These are phyloP conservation scores for Xylaria grammica DNA, from an alignment of 495 filamentous ascomycete species.

Conservation along the genomic window DNA sequence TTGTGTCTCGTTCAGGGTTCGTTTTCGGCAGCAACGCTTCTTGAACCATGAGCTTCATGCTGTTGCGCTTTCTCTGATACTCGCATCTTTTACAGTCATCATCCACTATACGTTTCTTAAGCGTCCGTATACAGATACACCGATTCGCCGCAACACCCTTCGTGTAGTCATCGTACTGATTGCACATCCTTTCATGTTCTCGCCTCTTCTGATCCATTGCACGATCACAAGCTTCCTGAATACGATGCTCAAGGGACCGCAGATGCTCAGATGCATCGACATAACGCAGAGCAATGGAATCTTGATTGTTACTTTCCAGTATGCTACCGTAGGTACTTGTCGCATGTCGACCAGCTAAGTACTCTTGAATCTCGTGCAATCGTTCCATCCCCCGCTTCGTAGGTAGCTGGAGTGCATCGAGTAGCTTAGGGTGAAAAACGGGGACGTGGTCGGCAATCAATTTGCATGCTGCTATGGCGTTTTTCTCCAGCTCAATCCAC, in stretches of 20 bases:
- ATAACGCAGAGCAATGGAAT: slow-evolving; percentile 54
- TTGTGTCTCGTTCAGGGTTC: slow-evolving; percentile 30
- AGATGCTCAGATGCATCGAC: slow-evolving; percentile 42
- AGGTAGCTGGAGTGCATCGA: slow-evolving; percentile 57
- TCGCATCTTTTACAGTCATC: slow-evolving; percentile 30
- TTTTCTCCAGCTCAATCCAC: slow-evolving; percentile 50
- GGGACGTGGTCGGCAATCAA: slow-evolving; percentile 46
- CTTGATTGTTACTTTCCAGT: slow-evolving; percentile 43
- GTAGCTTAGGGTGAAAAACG: slow-evolving; percentile 46
- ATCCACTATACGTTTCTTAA: slow-evolving; percentile 40
- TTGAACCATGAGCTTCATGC: slow-evolving; percentile 46
- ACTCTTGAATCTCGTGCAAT: slow-evolving; percentile 51
- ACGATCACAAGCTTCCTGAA: slow-evolving; percentile 30
- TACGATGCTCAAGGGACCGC: slow-evolving; percentile 33
- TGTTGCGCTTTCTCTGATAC: slow-evolving; percentile 24
- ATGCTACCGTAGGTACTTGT: slow-evolving; percentile 39
- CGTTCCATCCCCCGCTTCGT: slow-evolving; percentile 50
- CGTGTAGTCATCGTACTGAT: slow-evolving; percentile 45
- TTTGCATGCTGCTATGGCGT: slow-evolving; percentile 36
- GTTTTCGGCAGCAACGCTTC: slow-evolving; percentile 54
- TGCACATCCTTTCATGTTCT: slow-evolving; percentile 44
- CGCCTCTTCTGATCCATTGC: slow-evolving; percentile 40
- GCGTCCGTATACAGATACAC: slow-evolving; percentile 27
- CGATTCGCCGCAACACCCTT: slow-evolving; percentile 37
- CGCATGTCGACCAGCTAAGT: slow-evolving; percentile 45